Percentiles rank a stretch among this genome's conserved stretches.
These are phyloP conservation scores for Quercus mongolica DNA, from an alignment of 306 rosid genomes.

Conservation along the genomic window DNA sequence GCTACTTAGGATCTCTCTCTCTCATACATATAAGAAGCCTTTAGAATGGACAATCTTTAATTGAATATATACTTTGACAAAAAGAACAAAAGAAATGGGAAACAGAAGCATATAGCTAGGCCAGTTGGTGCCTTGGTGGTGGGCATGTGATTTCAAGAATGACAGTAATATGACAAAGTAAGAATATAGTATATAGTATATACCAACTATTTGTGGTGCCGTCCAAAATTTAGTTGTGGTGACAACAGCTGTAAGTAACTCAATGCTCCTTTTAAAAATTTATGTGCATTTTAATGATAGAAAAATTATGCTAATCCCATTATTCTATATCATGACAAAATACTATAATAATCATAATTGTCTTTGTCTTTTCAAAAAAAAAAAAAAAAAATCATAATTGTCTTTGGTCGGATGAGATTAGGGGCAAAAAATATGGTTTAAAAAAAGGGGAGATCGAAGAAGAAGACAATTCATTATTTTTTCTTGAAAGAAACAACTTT, in stretches of 20 bases:
- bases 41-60: background rate
- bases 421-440: too few species aligned
- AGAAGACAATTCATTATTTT: background rate
- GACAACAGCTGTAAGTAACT: background rate
- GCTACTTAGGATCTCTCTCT: background rate
- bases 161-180: background rate
- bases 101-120: background rate
- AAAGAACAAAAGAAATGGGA: background rate
- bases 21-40: background rate
- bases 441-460: background rate
- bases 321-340: background rate
- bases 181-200: too few species aligned
- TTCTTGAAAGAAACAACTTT: background rate
- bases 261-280: background rate
- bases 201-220: background rate
- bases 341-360: background rate
- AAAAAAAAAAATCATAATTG: too few species aligned
- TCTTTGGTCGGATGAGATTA: constrained; percentile 1
- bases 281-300: background rate
- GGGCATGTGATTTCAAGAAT: background rate
- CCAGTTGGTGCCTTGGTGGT: background rate
- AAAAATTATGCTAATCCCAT: constrained; percentile 1
- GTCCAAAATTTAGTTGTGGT: background rate
- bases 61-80: background rate
- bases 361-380: too few species aligned